Conservation (phyloP, 1,284 basidiomycete species). For the Trichosporon sp. region DNA sequence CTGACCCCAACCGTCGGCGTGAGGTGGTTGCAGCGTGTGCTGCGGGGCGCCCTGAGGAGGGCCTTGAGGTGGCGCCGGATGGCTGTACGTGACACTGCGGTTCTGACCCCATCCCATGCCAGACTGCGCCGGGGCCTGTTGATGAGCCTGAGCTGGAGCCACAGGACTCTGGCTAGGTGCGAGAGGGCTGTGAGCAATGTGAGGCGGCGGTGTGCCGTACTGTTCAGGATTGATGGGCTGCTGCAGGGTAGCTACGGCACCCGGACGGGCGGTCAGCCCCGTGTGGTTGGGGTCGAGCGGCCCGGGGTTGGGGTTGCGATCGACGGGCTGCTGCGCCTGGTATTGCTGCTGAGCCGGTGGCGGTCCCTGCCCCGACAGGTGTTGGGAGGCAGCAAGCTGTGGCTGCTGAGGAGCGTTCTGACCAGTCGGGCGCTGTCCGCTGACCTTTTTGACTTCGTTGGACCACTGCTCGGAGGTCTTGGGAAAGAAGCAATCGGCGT, state of each 20-base stretch:
- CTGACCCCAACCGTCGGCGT: background rate
- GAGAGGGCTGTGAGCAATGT: background rate
- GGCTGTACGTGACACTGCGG: background rate
- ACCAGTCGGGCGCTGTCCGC: background rate
- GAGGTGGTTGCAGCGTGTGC: background rate
- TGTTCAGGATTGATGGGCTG: background rate
- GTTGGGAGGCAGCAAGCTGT: background rate
- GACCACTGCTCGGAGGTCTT: conserved; percentile 8
- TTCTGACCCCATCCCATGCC: background rate
- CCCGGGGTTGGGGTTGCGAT: background rate
- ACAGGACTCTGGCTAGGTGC: background rate
- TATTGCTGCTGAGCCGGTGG: background rate
- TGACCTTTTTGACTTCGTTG: background rate
- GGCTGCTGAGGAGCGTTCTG: background rate
- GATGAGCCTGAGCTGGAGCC: background rate
- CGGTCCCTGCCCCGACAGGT: background rate
- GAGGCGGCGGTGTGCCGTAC: background rate
- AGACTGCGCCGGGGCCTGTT: background rate
- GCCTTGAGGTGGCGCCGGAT: background rate
- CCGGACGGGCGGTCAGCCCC: background rate
- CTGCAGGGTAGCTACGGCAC: background rate
- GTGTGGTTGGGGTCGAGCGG: background rate
- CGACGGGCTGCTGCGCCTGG: background rate
- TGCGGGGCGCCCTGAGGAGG: background rate
- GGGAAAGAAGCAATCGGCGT: conserved; percentile 17